A percentile compares a stretch with the other conserved stretches of the same genome.
These are phyloP conservation scores for Cryphonectria carpinicola DNA, from an alignment of 2,329 filamentous ascomycete genomes.

Conservation along the genomic window DNA sequence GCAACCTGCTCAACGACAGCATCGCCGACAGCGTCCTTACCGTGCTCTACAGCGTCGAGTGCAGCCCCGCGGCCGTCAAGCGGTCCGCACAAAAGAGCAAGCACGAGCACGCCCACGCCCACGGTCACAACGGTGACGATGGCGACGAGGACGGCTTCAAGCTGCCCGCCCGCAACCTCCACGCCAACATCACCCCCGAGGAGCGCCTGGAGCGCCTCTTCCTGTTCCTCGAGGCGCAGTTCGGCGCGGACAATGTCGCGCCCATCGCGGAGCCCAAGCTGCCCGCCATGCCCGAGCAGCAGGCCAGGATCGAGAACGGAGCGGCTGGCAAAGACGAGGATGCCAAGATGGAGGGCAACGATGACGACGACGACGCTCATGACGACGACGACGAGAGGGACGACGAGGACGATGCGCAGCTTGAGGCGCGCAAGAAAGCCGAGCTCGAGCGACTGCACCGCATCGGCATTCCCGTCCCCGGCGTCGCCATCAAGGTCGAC, in stretches of 20 bases:
- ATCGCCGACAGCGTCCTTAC: slow-evolving; percentile 98
- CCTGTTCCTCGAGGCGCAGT: slow-evolving; percentile 97
- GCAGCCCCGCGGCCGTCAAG: slow-evolving; percentile 91
- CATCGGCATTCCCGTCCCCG: slow-evolving; percentile 88
- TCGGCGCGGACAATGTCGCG: slow-evolving; percentile 79
- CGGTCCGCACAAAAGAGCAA: slow-evolving; percentile 55
- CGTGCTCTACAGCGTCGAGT: slow-evolving; percentile 89
- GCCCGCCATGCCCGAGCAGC: slow-evolving; percentile 38
- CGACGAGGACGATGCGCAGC: slow-evolving; percentile 46
- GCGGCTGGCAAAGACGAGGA: slow-evolving; percentile 39
- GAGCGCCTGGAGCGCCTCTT: slow-evolving; percentile 85
- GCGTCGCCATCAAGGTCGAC: slow-evolving; percentile 84
- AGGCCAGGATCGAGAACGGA: slow-evolving; percentile 33
- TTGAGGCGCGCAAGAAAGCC: slow-evolving; percentile 59
- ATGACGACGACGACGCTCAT: slow-evolving; percentile 33
- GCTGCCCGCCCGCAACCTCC: slow-evolving; percentile 66
- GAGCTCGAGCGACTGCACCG: slow-evolving; percentile 81
- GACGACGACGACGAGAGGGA: slow-evolving; percentile 33
- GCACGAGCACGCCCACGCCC: slow-evolving; percentile 39
- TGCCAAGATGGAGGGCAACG: slow-evolving; percentile 43
- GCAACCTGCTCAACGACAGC: slow-evolving; percentile 95
- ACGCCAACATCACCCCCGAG: slow-evolving; percentile 70
- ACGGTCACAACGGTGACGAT: slow-evolving; percentile 32
- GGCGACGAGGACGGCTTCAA: slow-evolving; percentile 51
- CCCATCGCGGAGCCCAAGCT: slow-evolving; percentile 73